Evolutionary conservation across 345 rosid species (phyloP), one percentile per base, ranked within the genome.

Genomic region (Eucalyptus erythrocorys): DNA sequence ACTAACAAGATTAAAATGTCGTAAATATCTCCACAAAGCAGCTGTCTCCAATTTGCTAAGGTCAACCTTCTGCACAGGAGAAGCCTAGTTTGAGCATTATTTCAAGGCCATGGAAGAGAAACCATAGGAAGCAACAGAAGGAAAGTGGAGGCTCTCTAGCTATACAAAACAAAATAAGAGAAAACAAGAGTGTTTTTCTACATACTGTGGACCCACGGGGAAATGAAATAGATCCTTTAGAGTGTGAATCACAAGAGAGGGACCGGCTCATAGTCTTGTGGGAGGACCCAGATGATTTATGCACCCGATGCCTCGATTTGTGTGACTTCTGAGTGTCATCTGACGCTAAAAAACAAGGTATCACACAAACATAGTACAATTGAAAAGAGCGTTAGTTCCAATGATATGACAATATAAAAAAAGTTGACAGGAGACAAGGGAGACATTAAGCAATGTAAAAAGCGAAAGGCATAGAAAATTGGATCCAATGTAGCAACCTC

Each of bases 1-100:
- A 91, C 98, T 94, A 89, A 97, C 99, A 16, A 96, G 98, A 94
- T 97, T 96, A 92, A 95, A 97, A 89, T 97, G 97, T 89, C 94
- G 95, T 95, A 94, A 92, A 90, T 97, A 96, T 96, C 95, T 95
- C 96, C 95, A 93, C 79, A 98, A 91, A 22, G 99, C 98, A 91
- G 95, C 93, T 93, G 94, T 95, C 94, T 98, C 99, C 93, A 97
- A 90, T 91, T 96, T 98, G 94, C 97, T 94, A 30, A 98, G 95
- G 93, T 98, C 99, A 90, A 96, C 94, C 91, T 93, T 97, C 97
- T 97, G 92, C 87, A 79, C 27, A 43, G 87, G n/a, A 89, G 48
- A 90, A 22, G 82, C 66, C 34, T 43, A 76, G 53, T 76, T 59
- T 86, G 45, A 86, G 43, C 87, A 50, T 32, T 32, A 50, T 48